Evolutionary conservation across 2,329 filamentous ascomycete genomes (phyloP).

Genomic region (Diplodia mutila): DNA sequence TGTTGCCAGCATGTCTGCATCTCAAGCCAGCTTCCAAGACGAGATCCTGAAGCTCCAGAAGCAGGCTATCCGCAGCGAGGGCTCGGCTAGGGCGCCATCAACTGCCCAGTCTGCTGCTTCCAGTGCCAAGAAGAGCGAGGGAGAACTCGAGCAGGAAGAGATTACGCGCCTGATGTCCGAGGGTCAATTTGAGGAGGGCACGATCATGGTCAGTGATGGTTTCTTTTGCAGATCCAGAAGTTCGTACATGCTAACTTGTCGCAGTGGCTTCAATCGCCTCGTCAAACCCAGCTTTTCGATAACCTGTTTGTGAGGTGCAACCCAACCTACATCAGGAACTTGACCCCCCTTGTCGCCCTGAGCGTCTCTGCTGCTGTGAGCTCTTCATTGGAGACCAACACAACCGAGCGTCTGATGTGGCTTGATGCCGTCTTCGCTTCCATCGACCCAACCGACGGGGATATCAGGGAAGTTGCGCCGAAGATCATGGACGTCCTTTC

Average conservation of each 20-base stretch:
- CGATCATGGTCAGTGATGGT: slow-evolving; percentile 42
- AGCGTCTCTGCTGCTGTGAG: slow-evolving; percentile 67
- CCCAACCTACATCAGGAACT: slow-evolving; percentile 58
- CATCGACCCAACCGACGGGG: slow-evolving; percentile 58
- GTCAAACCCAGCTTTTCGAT: slow-evolving; percentile 65
- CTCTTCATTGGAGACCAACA: slow-evolving; percentile 57
- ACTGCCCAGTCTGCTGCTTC: slow-evolving; percentile 5
- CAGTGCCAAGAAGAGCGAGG: slow-evolving; percentile 47
- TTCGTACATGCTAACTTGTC: slow-evolving; percentile 17
- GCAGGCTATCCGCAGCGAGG: slow-evolving; percentile 40
- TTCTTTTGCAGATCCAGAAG: neutral
- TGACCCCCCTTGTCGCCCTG: slow-evolving; percentile 62
- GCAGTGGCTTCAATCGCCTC: slow-evolving; percentile 64
- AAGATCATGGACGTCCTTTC: slow-evolving; percentile 64
- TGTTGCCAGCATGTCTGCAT: slow-evolving; percentile 69
- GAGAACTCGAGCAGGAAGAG: slow-evolving; percentile 62
- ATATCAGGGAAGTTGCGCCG: slow-evolving; percentile 60
- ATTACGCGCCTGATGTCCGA: slow-evolving; percentile 67
- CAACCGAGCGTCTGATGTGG: slow-evolving; percentile 62
- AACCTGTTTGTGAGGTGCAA: slow-evolving; percentile 62
- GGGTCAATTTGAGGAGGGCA: slow-evolving; percentile 54
- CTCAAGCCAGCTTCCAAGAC: slow-evolving; percentile 70
- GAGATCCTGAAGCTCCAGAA: slow-evolving; percentile 51
- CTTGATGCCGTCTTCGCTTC: slow-evolving; percentile 58
- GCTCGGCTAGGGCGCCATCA: slow-evolving; percentile 50